Conservation (phyloP, 345 rosid species). For the Linum usitatissimum region DNA sequence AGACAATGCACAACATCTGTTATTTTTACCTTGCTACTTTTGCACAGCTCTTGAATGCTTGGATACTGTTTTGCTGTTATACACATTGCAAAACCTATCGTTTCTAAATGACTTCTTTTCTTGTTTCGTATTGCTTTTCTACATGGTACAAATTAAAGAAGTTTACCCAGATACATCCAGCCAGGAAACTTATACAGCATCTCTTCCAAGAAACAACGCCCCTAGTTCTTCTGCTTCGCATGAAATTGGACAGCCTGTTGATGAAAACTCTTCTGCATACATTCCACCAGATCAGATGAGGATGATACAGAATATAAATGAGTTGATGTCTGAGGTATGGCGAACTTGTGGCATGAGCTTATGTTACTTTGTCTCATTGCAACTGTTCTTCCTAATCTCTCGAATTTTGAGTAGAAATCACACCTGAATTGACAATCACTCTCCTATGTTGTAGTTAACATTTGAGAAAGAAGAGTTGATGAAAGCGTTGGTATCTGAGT, state of each 20-base stretch:
- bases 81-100: background rate
- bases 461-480: slow-evolving; percentile 80
- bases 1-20: too few relatives aligned
- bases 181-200: slow-evolving; percentile 27
- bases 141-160: slow-evolving; percentile 19
- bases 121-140: background rate
- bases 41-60: background rate
- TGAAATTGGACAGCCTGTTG: slow-evolving; percentile 32
- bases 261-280: slow-evolving; percentile 44
- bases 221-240: slow-evolving; percentile 25
- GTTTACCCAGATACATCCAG: slow-evolving; percentile 24
- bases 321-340: slow-evolving; percentile 64
- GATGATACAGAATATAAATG: slow-evolving; percentile 58
- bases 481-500: slow-evolving; percentile 63
- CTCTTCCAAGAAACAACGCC: slow-evolving; percentile 30
- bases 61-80: background rate
- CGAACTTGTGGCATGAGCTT: background rate
- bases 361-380: background rate
- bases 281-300: slow-evolving; percentile 80
- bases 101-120: background rate
- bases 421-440: slow-evolving; percentile 3
- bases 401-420: background rate
- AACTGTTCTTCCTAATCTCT: background rate
- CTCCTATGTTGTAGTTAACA: slow-evolving; percentile 46
- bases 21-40: background rate